phyloP scores from a whole-genome alignment of 352 stramenopile genomes.

The Elongisporangium prolatum region DNA sequence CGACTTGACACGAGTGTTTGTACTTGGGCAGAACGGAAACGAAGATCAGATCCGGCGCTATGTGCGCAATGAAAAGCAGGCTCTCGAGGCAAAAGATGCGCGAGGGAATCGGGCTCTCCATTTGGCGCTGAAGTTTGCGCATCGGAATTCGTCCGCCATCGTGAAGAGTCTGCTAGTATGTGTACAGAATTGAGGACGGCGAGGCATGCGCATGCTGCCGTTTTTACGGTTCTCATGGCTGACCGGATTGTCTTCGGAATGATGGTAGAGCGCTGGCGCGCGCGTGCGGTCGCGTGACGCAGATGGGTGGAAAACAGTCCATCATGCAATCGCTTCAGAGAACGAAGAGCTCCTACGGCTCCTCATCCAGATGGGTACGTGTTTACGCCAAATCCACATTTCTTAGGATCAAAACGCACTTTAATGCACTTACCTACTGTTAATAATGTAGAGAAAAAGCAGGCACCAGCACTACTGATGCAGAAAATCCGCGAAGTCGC shows the following conservation, averaged over 20 bases:
- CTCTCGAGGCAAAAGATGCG: conserved; percentile 43
- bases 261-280: conserved; percentile 38
- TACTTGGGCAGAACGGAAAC: conserved; percentile 44
- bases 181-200: not conserved
- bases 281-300: conserved; percentile 58
- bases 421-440: not conserved
- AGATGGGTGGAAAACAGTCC: conserved; percentile 58
- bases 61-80: conserved; percentile 18
- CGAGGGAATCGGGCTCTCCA: conserved; percentile 62
- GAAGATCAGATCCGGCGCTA: conserved; percentile 42
- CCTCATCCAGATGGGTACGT: conserved; percentile 38
- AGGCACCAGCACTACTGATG: conserved; percentile 39
- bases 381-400: not conserved
- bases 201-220: not conserved
- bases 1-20: not conserved
- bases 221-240: conserved; percentile 1
- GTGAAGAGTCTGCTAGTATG: conserved; percentile 50
- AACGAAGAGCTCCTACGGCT: conserved; percentile 59
- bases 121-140: conserved; percentile 62
- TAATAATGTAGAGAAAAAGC: conserved; percentile 42
- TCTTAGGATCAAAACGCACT: conserved; percentile 1
- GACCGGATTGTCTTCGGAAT: not conserved
- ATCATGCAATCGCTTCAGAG: conserved; percentile 50
- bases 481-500: conserved; percentile 51
- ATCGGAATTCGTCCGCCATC: conserved; percentile 48